Conservation (phyloP, 2,329 filamentous ascomycete species). For the Penicillium fuscoglaucum region DNA sequence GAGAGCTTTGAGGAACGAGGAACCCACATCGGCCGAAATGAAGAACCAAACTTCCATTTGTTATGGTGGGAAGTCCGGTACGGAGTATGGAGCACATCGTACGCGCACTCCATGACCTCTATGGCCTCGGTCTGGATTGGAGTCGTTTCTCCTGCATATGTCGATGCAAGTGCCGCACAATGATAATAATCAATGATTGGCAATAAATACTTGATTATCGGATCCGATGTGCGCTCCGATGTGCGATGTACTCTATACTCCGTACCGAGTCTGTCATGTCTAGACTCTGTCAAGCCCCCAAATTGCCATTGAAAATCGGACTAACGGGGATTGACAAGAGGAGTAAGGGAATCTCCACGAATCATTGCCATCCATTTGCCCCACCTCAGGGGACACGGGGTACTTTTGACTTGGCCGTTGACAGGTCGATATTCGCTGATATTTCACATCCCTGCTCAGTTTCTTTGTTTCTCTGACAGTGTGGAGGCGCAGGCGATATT, state of each 20-base stretch:
- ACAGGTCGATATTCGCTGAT: conserved; percentile 17
- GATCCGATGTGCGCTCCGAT: neutral
- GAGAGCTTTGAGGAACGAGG: conserved; percentile 10
- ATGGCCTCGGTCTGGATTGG: neutral
- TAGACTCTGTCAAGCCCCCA: conserved; percentile 10
- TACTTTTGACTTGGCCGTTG: conserved; percentile 16
- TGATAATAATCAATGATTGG: conserved; percentile 13
- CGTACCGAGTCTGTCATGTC: neutral
- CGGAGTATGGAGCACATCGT: neutral
- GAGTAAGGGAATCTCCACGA: conserved; percentile 12
- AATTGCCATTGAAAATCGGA: conserved; percentile 14
- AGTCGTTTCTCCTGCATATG: neutral
- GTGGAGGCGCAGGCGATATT: conserved; percentile 1
- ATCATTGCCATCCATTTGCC: conserved; percentile 6
- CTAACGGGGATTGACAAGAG: conserved; percentile 6
- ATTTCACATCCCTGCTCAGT: neutral
- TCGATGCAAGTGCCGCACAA: conserved; percentile 8
- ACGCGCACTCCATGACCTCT: neutral
- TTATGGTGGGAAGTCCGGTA: conserved; percentile 1
- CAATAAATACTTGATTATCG: conserved; percentile 12
- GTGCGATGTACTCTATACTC: neutral
- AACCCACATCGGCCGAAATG: conserved; percentile 12
- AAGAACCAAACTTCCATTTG: conserved; percentile 13
- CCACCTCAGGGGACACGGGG: conserved; percentile 7
- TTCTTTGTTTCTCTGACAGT: conserved; percentile 17